Evolutionary conservation across 2,329 filamentous ascomycete genomes (phyloP).

Genomic region (Fusarium sp.): DNA sequence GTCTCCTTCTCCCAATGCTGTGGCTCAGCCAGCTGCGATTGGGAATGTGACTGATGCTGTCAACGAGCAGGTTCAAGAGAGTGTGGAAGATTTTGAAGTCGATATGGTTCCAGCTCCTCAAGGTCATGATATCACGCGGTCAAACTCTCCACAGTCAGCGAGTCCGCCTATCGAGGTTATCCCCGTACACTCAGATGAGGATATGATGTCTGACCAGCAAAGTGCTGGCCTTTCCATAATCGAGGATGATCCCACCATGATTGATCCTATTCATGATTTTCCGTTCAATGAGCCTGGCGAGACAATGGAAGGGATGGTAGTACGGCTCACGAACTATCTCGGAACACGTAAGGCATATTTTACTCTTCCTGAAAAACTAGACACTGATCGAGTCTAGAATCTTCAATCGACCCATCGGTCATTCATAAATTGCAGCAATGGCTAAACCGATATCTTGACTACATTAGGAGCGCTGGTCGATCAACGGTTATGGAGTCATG

Average conservation of each 20-base stretch:
- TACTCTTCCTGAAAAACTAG: not conserved
- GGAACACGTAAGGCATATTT: slow-evolving; percentile 44
- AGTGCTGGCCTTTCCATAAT: slow-evolving; percentile 48
- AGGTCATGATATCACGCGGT: slow-evolving; percentile 46
- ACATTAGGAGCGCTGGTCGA: slow-evolving; percentile 51
- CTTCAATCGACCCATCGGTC: slow-evolving; percentile 57
- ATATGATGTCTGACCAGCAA: slow-evolving; percentile 50
- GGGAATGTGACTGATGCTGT: not conserved
- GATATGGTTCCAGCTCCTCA: slow-evolving; percentile 49
- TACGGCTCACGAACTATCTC: slow-evolving; percentile 54
- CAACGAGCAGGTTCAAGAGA: slow-evolving; percentile 54
- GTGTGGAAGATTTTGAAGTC: slow-evolving; percentile 60
- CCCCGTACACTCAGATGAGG: slow-evolving; percentile 53
- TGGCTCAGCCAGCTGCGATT: slow-evolving; percentile 32
- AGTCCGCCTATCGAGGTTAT: slow-evolving; percentile 61
- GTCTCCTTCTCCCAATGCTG: slow-evolving; percentile 55
- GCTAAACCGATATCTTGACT: slow-evolving; percentile 62
- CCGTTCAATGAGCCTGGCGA: slow-evolving; percentile 57
- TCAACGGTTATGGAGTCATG: slow-evolving; percentile 57
- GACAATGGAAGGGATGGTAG: slow-evolving; percentile 49
- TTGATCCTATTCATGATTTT: slow-evolving; percentile 60
- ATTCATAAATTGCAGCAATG: slow-evolving; percentile 61
- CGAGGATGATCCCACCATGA: slow-evolving; percentile 34
- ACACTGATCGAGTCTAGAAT: slow-evolving; percentile 52
- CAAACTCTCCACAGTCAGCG: slow-evolving; percentile 54